Base-by-base conservation (phyloP, 176 grass and related monocot genomes). In the Zizania latifolia region DNA sequence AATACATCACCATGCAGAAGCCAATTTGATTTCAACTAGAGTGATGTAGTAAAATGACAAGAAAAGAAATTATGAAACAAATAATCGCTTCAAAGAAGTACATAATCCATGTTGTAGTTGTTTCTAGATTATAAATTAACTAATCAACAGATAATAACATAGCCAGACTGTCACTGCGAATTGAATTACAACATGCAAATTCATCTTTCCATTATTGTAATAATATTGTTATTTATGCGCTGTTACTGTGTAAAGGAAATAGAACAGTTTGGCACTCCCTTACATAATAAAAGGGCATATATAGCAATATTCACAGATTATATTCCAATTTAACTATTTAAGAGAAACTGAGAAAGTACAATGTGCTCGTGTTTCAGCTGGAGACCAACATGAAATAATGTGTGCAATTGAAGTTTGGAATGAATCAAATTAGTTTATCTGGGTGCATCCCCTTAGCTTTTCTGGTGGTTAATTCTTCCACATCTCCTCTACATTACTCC, bases 301-400 rank as follows among this genome's bases (percentile, higher is more conserved):
- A 48, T 48, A 19, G 61, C 5, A 72, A 81, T 30, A 3, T 16
- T 41, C 9, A 64, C 34, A 50, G 43, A 11, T 8, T 71, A 32
- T 31, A 22, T 71, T 71, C 56, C 58, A 56, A 62, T 56, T 74
- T 24, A 57, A 71, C n/a, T n/a, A n/a, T n/a, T n/a, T n/a, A n/a
- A n/a, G n/a, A n/a, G n/a, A n/a, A n/a, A n/a, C n/a, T n/a, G 33
- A 75, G 29, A 77, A 59, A 58, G 24, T 9, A 50, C 6, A 29
- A 11, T 10, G 26, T 28, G 58, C 29, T 45, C 29, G 33, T 24
- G 5, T 54, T 75, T 74, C 24, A 45, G 30, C 29, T 8, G 50
- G 36, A 24, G 16, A n/a, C 33, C 23, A 70, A 8, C 34, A 53
- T 62, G 11, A 53, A 69, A 60, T 48, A 70, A 38, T 31, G 32